Conservation (phyloP, 2,329 filamentous ascomycete species). For the Aspergillus costaricaensis region DNA sequence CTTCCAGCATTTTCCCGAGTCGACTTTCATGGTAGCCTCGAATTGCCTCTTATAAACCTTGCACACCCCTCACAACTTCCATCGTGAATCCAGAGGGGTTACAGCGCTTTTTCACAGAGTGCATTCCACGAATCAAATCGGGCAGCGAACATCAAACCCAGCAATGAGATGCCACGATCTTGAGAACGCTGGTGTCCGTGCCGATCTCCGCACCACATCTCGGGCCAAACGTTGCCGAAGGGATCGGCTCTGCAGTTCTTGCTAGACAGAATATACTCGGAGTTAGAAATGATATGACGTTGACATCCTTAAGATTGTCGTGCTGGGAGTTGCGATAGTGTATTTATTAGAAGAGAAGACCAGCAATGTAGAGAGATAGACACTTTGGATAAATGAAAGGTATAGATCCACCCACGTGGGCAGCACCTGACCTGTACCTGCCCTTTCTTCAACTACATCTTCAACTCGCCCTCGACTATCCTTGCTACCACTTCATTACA, state of each 20-base stretch:
- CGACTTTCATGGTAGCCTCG: not conserved
- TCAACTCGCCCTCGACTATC: not conserved
- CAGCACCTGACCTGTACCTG: not conserved
- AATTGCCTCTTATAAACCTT: not conserved
- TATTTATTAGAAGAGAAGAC: not conserved
- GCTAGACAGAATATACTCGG: not conserved
- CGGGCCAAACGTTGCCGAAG: not conserved
- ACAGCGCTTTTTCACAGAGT: not conserved
- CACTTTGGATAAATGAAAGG: not conserved
- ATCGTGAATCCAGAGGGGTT: not conserved
- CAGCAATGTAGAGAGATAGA: too few species aligned
- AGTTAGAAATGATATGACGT: not conserved
- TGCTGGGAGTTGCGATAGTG: not conserved
- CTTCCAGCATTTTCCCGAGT: not conserved
- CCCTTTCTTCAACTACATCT: not conserved
- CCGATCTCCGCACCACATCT: not conserved
- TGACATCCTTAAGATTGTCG: not conserved
- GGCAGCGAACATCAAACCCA: not conserved
- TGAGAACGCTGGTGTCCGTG: not conserved
- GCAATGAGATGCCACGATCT: not conserved
- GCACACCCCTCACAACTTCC: not conserved
- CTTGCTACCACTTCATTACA: not conserved
- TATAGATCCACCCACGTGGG: not conserved
- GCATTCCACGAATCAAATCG: not conserved
- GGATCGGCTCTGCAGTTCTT: not conserved